Evolutionary conservation across 1,139 yeast genomes (phyloP).

Genomic region (Yamadazyma aaseri): DNA sequence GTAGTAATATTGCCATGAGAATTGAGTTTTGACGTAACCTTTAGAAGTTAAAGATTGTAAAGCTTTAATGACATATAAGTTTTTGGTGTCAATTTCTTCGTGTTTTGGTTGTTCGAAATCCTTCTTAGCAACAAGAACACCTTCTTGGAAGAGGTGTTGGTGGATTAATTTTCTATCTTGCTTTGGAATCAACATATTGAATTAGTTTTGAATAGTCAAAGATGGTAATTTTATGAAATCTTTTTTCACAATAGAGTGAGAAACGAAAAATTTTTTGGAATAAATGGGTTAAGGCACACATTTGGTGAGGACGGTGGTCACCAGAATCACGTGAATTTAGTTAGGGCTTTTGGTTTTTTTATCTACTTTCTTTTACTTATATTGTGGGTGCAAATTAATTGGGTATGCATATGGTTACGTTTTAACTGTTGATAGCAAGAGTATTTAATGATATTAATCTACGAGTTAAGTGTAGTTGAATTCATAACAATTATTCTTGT

Average conservation of each 20-base stretch:
- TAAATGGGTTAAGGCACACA: slow-evolving; percentile 2
- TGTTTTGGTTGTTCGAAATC: slow-evolving; percentile 97
- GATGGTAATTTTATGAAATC: slow-evolving; percentile 12
- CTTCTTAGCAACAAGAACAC: slow-evolving; percentile 99
- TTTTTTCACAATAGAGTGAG: slow-evolving; percentile 11
- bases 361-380: no score
- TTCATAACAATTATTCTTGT: no score
- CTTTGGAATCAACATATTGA: slow-evolving; percentile 97
- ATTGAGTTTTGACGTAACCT: slow-evolving; percentile 99
- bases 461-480: no score
- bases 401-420: no score
- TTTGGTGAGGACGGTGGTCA: slow-evolving; percentile 5
- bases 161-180: slow-evolving; percentile 99
- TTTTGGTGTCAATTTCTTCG: slow-evolving; percentile 96
- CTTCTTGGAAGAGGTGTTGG: slow-evolving; percentile 99
- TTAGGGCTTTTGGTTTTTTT: slow-evolving; percentile 9
- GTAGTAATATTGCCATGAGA: slow-evolving; percentile 99
- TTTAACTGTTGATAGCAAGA: no score
- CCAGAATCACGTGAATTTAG: slow-evolving; percentile 8
- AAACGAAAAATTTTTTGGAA: slow-evolving; percentile 11
- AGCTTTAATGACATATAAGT: slow-evolving; percentile 98
- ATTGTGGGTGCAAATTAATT: no score
- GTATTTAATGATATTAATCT: no score
- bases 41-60: slow-evolving; percentile 98
- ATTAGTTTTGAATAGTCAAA: slow-evolving; percentile 10